Evolutionary conservation across 2,329 filamentous ascomycete species (phyloP).

Genomic region (Hirsutella minnesotensis): DNA sequence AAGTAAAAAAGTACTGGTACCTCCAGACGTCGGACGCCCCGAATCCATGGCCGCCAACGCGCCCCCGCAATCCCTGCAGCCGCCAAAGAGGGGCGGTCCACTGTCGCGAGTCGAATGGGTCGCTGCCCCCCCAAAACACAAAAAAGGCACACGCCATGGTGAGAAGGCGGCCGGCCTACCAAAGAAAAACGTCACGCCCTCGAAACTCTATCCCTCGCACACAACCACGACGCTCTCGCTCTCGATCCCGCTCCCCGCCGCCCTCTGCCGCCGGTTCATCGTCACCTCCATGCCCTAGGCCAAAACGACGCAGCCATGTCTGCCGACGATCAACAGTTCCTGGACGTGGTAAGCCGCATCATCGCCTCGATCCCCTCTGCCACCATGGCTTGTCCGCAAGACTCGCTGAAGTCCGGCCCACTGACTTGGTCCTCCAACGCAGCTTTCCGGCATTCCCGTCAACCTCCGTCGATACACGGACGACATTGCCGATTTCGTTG

Average conservation of each 20-base stretch:
- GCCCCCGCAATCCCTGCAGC: too few species aligned
- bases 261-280: background rate
- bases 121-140: too few species aligned
- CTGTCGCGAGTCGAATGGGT: too few species aligned
- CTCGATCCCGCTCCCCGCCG: background rate
- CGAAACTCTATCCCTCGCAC: too few species aligned
- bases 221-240: too few species aligned
- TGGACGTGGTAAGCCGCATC: slow-evolving; percentile 53
- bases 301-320: slow-evolving; percentile 46
- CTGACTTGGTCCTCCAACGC: background rate
- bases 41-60: too few species aligned
- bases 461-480: slow-evolving; percentile 60
- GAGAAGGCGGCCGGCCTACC: too few species aligned
- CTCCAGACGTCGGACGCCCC: too few species aligned
- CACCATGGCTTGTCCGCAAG: slow-evolving; percentile 1
- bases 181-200: too few species aligned
- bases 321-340: slow-evolving; percentile 65
- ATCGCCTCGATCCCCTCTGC: background rate
- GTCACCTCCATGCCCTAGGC: background rate
- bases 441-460: slow-evolving; percentile 43
- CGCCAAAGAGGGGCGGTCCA: too few species aligned
- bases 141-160: too few species aligned
- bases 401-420: background rate
- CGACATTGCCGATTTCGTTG: slow-evolving; percentile 67
- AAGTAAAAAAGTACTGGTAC: too few species aligned